Base-by-base conservation (phyloP, 495 filamentous ascomycete species). In the Penicillium egyptiacum region DNA sequence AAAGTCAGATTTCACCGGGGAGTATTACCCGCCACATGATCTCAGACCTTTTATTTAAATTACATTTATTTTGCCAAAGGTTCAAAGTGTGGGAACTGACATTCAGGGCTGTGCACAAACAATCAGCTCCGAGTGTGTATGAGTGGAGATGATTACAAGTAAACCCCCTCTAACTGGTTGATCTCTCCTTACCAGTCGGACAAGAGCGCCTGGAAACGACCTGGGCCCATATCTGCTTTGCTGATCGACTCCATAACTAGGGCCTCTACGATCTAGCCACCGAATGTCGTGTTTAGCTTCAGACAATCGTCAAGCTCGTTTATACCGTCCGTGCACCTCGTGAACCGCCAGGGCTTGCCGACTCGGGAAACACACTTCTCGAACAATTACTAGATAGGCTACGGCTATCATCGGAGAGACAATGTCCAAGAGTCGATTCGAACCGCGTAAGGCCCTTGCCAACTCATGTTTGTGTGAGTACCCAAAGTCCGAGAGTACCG, bases 241-340 rank as follows among this genome's bases (percentile, higher is more conserved):
- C 9, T 25, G 16, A 16, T 2, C 23, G 7, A 23, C 31, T 17
- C 50, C 10, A 16, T 26, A 46, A 28, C 23, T 25, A 43, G 20
- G 44, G 52, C 1, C 37, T n/a, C 37, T 44, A 60, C 52, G 56
- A 68, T 66, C 63, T 66, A 64, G 66, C 50, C 57, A 68, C 57
- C 20, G 14, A 12, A 57, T 51, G 35, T 4, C 47, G n/a, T 49
- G 20, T 50, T 59, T 62, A 61, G 58, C 55, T 58, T 58, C 58
- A 53, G 48, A 25, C n/a, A 49, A 53, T 57, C 62, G 28, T 59
- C 58, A 64, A 66, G 56, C 54, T 66, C 60, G 28, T 53, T 43
- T 58, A 44, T 41, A 46, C 40, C 23, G 63, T 64, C 66, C 58
- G 63, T 66, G 66, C 66, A 55, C n/a, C 35, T 12, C 56, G 46